A percentile compares a stretch with the other conserved stretches of the same genome.
These are phyloP conservation scores for Citeromyces nyonsensis DNA, from an alignment of 805 yeast species.

Conservation along the genomic window DNA sequence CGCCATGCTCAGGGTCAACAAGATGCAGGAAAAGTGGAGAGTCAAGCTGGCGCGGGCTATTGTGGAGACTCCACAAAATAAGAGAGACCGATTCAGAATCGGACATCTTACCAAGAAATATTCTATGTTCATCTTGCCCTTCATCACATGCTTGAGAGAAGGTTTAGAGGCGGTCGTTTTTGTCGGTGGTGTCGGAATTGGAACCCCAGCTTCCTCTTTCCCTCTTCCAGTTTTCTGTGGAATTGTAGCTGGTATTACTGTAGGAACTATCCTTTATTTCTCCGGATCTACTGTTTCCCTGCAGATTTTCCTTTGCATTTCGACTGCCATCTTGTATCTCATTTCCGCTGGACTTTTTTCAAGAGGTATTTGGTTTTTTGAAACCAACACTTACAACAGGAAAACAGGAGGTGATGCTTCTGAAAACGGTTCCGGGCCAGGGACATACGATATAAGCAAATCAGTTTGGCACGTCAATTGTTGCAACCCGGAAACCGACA, in stretches of 20 bases:
- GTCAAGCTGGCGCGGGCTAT: constrained; percentile 81
- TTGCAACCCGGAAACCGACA: constrained; percentile 83
- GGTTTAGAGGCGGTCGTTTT: constrained; percentile 88
- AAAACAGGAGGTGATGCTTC: constrained; percentile 90
- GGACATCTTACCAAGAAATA: constrained; percentile 54
- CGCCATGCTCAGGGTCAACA: constrained; percentile 90
- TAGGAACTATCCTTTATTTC: constrained; percentile 61
- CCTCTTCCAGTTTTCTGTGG: constrained; percentile 92
- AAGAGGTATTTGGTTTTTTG: constrained; percentile 85
- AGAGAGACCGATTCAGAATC: constrained; percentile 33
- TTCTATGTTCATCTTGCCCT: constrained; percentile 61
- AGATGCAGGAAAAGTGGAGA: constrained; percentile 96
- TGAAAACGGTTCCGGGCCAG: constrained; percentile 88
- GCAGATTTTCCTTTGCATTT: constrained; percentile 73
- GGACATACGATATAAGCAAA: constrained; percentile 70
- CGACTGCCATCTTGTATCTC: constrained; percentile 80
- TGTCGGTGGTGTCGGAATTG: constrained; percentile 76
- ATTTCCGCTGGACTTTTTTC: constrained; percentile 90
- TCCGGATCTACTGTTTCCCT: constrained; percentile 76
- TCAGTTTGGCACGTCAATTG: constrained; percentile 95
- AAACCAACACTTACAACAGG: constrained; percentile 45
- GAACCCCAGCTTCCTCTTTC: constrained; percentile 59
- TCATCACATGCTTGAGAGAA: constrained; percentile 76
- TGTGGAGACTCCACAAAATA: constrained; percentile 35
- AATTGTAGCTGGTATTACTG: constrained; percentile 57